Evolutionary conservation across 805 yeast species (phyloP), one percentile per base, ranked within the genome.

Genomic region (Yarrowia sp.): DNA sequence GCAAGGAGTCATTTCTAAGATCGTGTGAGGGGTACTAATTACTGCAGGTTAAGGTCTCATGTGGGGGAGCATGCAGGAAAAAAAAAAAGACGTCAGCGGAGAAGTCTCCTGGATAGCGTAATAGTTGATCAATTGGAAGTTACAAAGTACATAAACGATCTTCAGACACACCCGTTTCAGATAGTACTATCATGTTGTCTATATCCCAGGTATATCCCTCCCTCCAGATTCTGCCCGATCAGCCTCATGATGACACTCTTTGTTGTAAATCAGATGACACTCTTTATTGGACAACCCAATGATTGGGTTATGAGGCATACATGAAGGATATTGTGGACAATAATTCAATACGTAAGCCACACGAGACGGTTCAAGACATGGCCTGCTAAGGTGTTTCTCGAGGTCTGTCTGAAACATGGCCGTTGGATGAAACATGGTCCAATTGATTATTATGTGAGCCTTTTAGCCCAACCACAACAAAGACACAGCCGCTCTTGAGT

Each of bases 51-150:
- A 10, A 40, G 22, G 43, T 36, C 43, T 53, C 3, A 4, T 52
- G 59, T 53, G 59, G 59, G 45, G 59, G 36, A 38, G 19, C 35
- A 15, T 40, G 59, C 59, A 53, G 43, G 32, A 19, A 19, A 53
- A 35, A 19, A 19, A 19, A 50, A 53, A 40, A 38, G 59, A 53
- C 58, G 58, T 43, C 58, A n/a, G 4, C 15, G 26, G 10, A 35
- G 26, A 16, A 1, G 7, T n/a, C 2, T 12, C 19, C 19, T 53
- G n/a, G 12, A 12, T 43, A 8, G 41, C n/a, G 26, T 3, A 11
- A 5, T 10, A n/a, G 15, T 10, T 14, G 15, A 8, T 15, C 40
- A 12, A 52, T 26, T 16, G 4, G 9, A 5, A 10, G 3, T 36
- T 26, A 36, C n/a, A 16, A 36, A 16, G n/a, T 7, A 16, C 9